Evolutionary conservation across 164 flowering plant species (phyloP), one percentile per base, ranked within the genome.

Genomic region (Platanus orientalis): DNA sequence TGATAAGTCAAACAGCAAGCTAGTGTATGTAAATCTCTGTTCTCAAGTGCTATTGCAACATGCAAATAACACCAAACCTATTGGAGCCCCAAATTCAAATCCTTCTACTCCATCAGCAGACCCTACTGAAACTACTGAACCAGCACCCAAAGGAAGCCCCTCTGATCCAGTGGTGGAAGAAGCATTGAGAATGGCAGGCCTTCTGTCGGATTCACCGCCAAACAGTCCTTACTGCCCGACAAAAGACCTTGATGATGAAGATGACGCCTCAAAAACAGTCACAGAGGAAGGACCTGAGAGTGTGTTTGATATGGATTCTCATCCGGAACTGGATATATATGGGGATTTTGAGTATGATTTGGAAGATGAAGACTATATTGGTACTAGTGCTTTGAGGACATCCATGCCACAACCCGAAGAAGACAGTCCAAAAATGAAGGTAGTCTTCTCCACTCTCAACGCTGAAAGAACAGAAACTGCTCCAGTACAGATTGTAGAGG

Each of bases 301-400:
- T 78, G 72, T 88, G 51, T 68, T 89, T 55, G 93, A 94, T 62
- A 74, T 82, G 61, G 93, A 82, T 78, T 75, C 81, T 68, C 80
- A 76, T 63, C 75, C 85, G 23, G 96, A 88, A 23, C 67, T 81
- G 57, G 96, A 91, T 74, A 91, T 89, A 57, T 91, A 87, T 78
- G 96, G 98, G 56, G 97, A 89, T 76, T 89, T 88, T 64, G 97
- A 87, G 73, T 88, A 90, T 81, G 85, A 81, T 69, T 66, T 90
- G 69, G 94, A 85, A 47, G 90, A 80, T 65, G 88, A 86, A 50
- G 92, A 89, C 69, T 84, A 76, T 60, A 75, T 84, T 60, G 87
- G 80, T 66, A 70, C 65, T 19, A 59, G 52, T 69, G 71, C 83
- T 58, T 32, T 60, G 23, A 77, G 60, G 53, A 74, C 61, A n/a